A percentile compares a stretch with the other conserved stretches of the same genome.
Conservation (phyloP, 352 stramenopile genomes). For the Globisporangium echinulatum region DNA sequence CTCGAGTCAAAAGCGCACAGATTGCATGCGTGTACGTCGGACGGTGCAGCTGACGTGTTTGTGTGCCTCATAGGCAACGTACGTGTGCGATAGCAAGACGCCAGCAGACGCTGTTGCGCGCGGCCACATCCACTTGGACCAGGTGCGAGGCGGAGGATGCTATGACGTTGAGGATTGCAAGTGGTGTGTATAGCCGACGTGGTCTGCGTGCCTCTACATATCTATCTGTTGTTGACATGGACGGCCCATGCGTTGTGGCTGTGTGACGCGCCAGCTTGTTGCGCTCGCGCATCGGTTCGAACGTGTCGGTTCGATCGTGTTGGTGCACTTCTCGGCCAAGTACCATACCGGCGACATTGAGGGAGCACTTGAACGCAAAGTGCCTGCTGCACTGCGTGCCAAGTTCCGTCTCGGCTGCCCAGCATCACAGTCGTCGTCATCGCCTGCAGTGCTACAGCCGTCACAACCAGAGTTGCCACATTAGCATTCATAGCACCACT, state of each 20-base stretch:
- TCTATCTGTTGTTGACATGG: neutral
- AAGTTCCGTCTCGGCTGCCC: conserved; percentile 25
- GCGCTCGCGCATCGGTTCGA: conserved; percentile 33
- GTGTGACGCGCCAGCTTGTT: conserved; percentile 20
- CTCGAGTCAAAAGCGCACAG: too few relatives aligned
- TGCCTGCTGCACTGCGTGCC: conserved; percentile 27
- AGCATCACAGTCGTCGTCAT: neutral
- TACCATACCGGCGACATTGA: conserved; percentile 34
- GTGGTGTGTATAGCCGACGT: neutral
- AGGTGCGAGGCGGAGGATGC: conserved; percentile 25
- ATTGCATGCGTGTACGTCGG: too few relatives aligned
- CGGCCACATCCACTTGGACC: conserved; percentile 71
- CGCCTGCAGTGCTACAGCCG: neutral
- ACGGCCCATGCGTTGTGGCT: neutral
- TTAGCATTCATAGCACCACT: neutral
- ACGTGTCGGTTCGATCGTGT: conserved; percentile 44
- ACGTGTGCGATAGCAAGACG: conserved; percentile 42
- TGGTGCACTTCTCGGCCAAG: conserved; percentile 73
- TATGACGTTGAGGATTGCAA: neutral
- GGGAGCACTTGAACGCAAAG: conserved; percentile 21
- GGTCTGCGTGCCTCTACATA: neutral
- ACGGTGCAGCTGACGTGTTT: neutral
- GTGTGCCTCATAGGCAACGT: conserved; percentile 44
- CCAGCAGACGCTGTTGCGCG: conserved; percentile 33
- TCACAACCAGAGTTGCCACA: too few relatives aligned